Base-by-base conservation (phyloP, 2,329 filamentous ascomycete genomes). In the Colletotrichum abscissum region DNA sequence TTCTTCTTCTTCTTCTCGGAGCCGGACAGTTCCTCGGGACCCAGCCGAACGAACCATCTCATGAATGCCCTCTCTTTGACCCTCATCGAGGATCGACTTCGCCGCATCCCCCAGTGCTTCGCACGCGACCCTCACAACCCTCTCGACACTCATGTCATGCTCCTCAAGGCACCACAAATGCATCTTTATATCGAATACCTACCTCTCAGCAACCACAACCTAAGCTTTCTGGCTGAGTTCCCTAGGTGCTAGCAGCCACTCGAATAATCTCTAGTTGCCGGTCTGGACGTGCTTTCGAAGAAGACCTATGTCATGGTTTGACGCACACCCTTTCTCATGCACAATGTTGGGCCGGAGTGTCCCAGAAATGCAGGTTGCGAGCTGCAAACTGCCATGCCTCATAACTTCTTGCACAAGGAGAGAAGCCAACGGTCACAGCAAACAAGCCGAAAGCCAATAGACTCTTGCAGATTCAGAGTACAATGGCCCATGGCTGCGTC, bases 341-440 rank as follows among this genome's bases (percentile, higher is more conserved):
- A 54, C 65, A 62, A 33, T 69, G 58, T 52, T 63, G 58, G 58
- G 52, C 24, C 64, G 16, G 69, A 57, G 57, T 55, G 63, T 54
- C 35, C 58, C 58, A 63, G 9, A 35, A 42, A 52, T 19, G 38
- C 42, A 56, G 59, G 69, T 63, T 59, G 26, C 54, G 28, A 72
- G 56, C 69, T 72, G 69, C 66, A 64, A 69, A 59, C 69, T 55
- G 58, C 42, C 65, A 30, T 49, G 65, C 69, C 66, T 54, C 59
- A 72, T 55, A 58, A 52, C 60, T 14, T n/a, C 9, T 30, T 49
- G 42, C 42, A 49, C 8, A 49, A n/a, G 42, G 19, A 16, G 65
- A 63, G 24, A 63, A 69, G n/a, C 58, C 42, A 24, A 33, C 54
- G 54, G 54, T 33, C 33, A 12, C 52, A 26, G 52, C 52, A 54